Evolutionary conservation across 1,284 basidiomycete genomes (phyloP).

Genomic region (Ceratobasidium sp.): DNA sequence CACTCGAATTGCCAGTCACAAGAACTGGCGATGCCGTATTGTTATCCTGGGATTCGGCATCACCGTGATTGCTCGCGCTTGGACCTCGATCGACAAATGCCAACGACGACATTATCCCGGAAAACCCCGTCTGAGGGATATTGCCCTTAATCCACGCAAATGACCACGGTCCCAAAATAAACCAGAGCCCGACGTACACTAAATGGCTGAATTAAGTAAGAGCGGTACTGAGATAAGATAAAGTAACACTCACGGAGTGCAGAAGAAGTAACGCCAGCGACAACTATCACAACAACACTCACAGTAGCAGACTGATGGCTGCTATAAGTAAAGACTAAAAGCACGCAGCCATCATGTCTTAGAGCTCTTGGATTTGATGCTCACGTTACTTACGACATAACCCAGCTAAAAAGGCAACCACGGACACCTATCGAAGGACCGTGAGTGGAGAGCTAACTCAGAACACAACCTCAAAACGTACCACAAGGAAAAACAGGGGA

Average conservation of each 20-base stretch:
- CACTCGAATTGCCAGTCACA: neutral
- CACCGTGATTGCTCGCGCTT: slow-evolving; percentile 9
- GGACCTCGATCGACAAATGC: neutral
- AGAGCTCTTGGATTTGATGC: too few species aligned
- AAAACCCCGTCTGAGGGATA: neutral
- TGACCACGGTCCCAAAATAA: slow-evolving; percentile 47
- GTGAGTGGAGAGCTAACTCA: neutral
- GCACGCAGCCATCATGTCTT: too few species aligned
- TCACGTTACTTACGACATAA: slow-evolving; percentile 41
- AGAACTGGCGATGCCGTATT: neutral
- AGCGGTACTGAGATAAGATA: neutral
- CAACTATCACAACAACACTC: slow-evolving; percentile 38
- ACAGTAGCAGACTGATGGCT: slow-evolving; percentile 31
- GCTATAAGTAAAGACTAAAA: slow-evolving; percentile 42
- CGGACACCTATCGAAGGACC: slow-evolving; percentile 28
- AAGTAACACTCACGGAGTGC: slow-evolving; percentile 21
- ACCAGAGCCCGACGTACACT: slow-evolving; percentile 48
- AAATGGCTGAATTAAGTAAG: too few species aligned
- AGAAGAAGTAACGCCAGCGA: slow-evolving; percentile 45
- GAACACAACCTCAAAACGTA: neutral
- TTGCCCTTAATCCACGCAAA: slow-evolving; percentile 46
- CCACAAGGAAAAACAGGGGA: slow-evolving; percentile 46
- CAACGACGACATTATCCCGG: slow-evolving; percentile 5
- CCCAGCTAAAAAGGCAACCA: slow-evolving; percentile 49
- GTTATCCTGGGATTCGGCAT: slow-evolving; percentile 22